Base-by-base conservation (phyloP, 2,329 filamentous ascomycete genomes). In the Claviceps pazoutovae region DNA sequence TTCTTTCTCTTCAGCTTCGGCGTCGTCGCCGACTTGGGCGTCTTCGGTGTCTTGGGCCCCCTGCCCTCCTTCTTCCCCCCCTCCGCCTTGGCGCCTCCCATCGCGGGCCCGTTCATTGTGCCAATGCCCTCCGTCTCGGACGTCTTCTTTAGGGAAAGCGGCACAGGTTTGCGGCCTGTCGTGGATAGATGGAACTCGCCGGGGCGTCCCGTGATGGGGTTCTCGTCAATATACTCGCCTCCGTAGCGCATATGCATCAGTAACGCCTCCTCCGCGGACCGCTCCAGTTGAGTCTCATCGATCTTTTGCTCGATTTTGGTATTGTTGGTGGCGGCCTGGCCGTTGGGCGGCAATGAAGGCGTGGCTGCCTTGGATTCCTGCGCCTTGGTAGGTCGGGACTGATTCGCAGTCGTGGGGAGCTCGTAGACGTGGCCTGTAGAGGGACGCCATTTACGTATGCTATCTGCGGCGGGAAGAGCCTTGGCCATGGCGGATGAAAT, bases 171-270 rank as follows among this genome's bases (percentile, higher is more conserved):
- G 51, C 79, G 73, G 1, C 80, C 80, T 0, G 79, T 82, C 7
- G 78, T 80, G 8, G 76, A 75, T 11, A 83, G 71, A 57, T 83
- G 79, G 63, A 84, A 84, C 51, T 81, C 78, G 48, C 81, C 81
- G 1, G 81, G 81, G 34, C 75, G 73, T 48, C 82, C 81, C 0
- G 79, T 83, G 58, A 84, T 83, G 43, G 80, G 79, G 57, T 82
- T 84, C 63, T 83, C 78, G 64, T 84, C 79, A 65, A 84, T 77
- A 61, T 80, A 84, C 56, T 84, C 80, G 48, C 78, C 75, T 39
- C 79, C 80, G 57, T 76, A 78, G 55, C 72, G 73, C 64, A 79
- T 69, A 57, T 81, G 77, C 42, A 79, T 70, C 57, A 71, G 65
- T 55, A 80, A 74, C 0, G 80, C 76, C 58, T 82, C 77, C 57